These are phyloP conservation scores for Umbelopsis sp. DNA, from an alignment of 192 early-diverging fungal genomes.

Conservation along the genomic window DNA sequence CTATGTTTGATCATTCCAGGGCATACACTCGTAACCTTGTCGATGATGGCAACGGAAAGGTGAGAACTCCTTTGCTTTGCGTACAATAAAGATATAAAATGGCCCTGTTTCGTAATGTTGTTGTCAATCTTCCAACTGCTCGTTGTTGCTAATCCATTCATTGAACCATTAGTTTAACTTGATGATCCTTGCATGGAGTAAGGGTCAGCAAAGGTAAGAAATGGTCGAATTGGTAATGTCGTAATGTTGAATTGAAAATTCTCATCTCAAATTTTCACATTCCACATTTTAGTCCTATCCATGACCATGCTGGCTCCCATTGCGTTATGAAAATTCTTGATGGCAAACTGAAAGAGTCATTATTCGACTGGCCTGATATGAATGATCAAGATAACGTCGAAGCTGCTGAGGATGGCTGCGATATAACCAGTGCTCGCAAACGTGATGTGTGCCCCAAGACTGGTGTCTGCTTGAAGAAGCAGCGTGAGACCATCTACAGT, in stretches of 20 bases:
- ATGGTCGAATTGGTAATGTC: neutral
- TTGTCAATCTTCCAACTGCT: neutral
- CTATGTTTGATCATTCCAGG: constrained; percentile 67
- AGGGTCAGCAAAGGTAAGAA: constrained; percentile 59
- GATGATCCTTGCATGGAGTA: constrained; percentile 86
- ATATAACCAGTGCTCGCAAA: constrained; percentile 24
- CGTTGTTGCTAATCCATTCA: neutral
- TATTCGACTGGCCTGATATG: constrained; percentile 75
- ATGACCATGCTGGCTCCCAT: constrained; percentile 88
- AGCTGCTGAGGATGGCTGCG: constrained; percentile 31
- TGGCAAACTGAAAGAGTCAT: constrained; percentile 77
- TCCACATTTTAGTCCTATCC: constrained; percentile 71
- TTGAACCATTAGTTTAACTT: constrained; percentile 72
- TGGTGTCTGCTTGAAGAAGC: neutral
- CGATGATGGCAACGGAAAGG: constrained; percentile 86
- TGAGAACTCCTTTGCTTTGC: constrained; percentile 5
- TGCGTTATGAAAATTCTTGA: constrained; percentile 92
- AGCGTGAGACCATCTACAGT: constrained; percentile 46
- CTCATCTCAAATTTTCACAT: constrained; percentile 17
- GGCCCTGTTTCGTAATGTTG: neutral
- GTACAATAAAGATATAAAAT: neutral
- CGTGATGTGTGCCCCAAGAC: constrained; percentile 29
- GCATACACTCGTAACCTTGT: constrained; percentile 88
- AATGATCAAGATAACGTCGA: constrained; percentile 24
- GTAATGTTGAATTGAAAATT: neutral